Evolutionary conservation across 352 stramenopile genomes (phyloP).

Genomic region (Peronospora destructor): DNA sequence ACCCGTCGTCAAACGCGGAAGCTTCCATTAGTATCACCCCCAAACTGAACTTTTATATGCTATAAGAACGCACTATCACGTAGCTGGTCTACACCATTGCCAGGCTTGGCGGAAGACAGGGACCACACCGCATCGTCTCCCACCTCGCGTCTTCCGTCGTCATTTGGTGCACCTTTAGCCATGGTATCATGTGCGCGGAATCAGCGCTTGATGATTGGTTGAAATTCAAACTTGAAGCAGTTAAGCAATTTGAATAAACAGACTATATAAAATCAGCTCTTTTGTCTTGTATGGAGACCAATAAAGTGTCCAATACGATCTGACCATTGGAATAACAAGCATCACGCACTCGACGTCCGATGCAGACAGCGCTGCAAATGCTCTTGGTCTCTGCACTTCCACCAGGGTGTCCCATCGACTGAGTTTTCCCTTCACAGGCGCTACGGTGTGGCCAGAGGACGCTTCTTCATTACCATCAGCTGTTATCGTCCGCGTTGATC

Average conservation of each 20-base stretch:
- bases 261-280: not conserved
- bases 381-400: too few species aligned
- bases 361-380: too few species aligned
- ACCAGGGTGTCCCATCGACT: too few species aligned
- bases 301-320: too few species aligned
- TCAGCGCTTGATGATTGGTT: constrained; percentile 5
- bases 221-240: constrained; percentile 11
- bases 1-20: not conserved
- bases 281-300: not conserved
- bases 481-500: too few species aligned
- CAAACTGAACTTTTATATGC: not conserved
- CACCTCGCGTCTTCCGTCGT: constrained; percentile 49
- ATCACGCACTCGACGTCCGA: too few species aligned
- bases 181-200: not conserved
- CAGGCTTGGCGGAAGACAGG: constrained; percentile 94
- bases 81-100: constrained; percentile 96
- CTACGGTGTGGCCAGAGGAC: too few species aligned
- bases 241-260: not conserved
- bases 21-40: constrained; percentile 2
- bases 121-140: constrained; percentile 91
- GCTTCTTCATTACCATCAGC: too few species aligned
- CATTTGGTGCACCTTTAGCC: constrained; percentile 2
- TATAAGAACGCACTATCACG: constrained; percentile 73
- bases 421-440: too few species aligned
- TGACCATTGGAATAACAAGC: too few species aligned